Evolutionary conservation across 129 eudicot genomes (phyloP), one percentile per base, ranked within the genome.

Genomic region (carrot (Daucus carota)): DNA sequence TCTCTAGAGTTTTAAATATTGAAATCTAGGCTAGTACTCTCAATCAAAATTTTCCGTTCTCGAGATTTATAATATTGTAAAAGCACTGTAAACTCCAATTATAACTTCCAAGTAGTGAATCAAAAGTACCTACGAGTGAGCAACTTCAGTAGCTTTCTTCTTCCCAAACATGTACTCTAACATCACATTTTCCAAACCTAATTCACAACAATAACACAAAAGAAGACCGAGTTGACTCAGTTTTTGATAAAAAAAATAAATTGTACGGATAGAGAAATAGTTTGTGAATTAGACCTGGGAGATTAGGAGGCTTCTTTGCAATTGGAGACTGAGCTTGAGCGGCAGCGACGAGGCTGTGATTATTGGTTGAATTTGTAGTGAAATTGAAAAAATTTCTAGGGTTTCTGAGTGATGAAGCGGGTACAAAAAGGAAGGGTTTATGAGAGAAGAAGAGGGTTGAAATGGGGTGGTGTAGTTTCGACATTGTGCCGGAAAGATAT

Each of bases 121-220:
- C 5, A 72, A 50, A 79, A 85, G 76, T 93, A 93, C 86, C 90
- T 80, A 93, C 97, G 87, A 88, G 88, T 91, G 98, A 89, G 93
- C 97, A 86, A 91, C 88, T 83, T 91, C 81, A 69, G 97, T 91
- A 13, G 96, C 92, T 73, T 87, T 90, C 70, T 76, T 89, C 82
- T 87, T 87, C 26, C 98, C 98, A n/a, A 87, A 80, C 13, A 93
- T 59, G 70, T 88, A 93, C 33, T 87, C 98, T 83, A 83, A 77
- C 87, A 90, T 84, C 20, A 84, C 87, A 34, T 85, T 83, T 74
- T 89, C 97, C 24, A 92, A 22, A 72, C 92, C 94, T 91, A 70
- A 72, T 42, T 42, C 26, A 15, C 59, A 60, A 34, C 75, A 60
- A 59, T 16, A 24, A n/a, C n/a, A n/a, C n/a, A 52, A 16, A 36